Evolutionary conservation across 805 yeast species (phyloP), one percentile per base, ranked within the genome.

Genomic region (Candida maltosa): DNA sequence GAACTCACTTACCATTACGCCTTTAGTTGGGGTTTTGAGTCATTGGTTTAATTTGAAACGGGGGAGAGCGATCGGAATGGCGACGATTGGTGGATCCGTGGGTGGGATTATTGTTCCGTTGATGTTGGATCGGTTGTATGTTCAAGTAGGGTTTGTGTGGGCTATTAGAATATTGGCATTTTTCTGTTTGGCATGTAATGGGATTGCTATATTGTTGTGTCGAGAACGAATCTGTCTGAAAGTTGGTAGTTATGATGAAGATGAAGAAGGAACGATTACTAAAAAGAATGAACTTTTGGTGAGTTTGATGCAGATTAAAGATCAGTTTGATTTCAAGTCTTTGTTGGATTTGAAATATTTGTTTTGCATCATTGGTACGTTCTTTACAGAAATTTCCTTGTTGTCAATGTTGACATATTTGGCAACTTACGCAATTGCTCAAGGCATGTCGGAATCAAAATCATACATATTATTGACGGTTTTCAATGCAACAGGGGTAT

Each of bases 21-120:
- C 87, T 0, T 48, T 78, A 15, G 63, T 82, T 2, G 74, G 83
- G 9, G 77, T 75, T 11, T 69, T 80, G 1, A 75, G 80, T 16
- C 87, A 82, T 43, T 83, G 85, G 80, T 83, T 82, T 50, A 60
- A 66, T 23, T 55, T 56, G 22, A 78, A 67, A 46, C 63, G 88
- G 46, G 85, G 77, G 1, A 62, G 69, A 40, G 56, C 19, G 31
- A 61, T 78, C 23, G 85, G 87, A 0, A 44, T 79, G 3, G 80
- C 82, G 4, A 75, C 81, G 37, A 57, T 77, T 56, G 87, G 87
- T 2, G 85, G 85, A 1, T 75, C 83, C 3, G 54, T 78, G 5
- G 87, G 87, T 2, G 88, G 87, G 4, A 64, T 79, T 8, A 48
- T 78, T 4, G 73, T 76, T 49, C 85, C 87, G 1, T 54, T 80